phyloP scores from a whole-genome alignment of 305 asterid genomes.

The Rubia tinctorum region DNA sequence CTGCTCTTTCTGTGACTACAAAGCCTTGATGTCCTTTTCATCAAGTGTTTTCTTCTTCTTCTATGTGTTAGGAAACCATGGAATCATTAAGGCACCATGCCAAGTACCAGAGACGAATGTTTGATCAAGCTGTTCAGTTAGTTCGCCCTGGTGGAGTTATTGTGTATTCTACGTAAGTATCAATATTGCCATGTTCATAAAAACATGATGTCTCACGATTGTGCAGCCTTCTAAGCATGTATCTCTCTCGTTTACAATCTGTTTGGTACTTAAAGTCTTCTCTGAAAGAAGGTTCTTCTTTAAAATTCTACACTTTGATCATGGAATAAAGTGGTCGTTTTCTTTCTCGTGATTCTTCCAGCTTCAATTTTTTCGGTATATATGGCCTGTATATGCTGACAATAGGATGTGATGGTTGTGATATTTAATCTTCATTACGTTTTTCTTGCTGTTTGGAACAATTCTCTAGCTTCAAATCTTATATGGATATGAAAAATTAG shows the following conservation, averaged over 20 bases:
- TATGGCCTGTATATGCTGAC: not conserved
- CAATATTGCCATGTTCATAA: slow-evolving; percentile 6
- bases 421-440: not conserved
- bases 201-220: not conserved
- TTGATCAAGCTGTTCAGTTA: slow-evolving; percentile 97
- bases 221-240: not conserved
- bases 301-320: not conserved
- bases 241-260: not conserved
- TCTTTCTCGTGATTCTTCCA: not conserved
- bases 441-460: not conserved
- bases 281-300: not conserved
- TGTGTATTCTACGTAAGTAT: slow-evolving; percentile 90
- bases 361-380: not conserved
- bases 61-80: slow-evolving; percentile 53
- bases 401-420: not conserved
- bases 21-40: not conserved
- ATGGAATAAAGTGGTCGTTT: not conserved
- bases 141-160: slow-evolving; percentile 96
- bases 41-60: not conserved
- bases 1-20: not conserved
- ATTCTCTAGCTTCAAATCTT: not conserved
- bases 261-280: not conserved
- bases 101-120: slow-evolving; percentile 83
- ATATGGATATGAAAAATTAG: not conserved
- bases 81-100: slow-evolving; percentile 82